phyloP scores from a whole-genome alignment of 2,329 filamentous ascomycete genomes.

The Leptographium lundbergii region DNA sequence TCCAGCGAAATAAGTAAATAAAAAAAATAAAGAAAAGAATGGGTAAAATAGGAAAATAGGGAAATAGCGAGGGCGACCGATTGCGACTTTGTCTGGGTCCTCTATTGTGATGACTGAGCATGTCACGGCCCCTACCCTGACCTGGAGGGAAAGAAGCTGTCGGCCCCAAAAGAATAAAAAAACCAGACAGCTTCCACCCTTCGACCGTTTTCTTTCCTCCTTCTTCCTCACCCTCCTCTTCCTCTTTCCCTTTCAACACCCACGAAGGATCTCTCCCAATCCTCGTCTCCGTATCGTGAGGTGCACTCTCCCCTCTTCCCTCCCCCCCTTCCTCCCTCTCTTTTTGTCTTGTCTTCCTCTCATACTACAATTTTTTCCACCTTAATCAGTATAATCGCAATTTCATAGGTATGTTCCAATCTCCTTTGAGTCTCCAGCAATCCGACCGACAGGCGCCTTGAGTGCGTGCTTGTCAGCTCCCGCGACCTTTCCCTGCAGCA shows the following conservation, averaged over 20 bases:
- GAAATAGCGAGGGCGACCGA: slow-evolving; percentile 1
- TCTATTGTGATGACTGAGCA: slow-evolving; percentile 1
- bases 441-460: background rate
- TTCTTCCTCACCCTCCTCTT: slow-evolving; percentile 18
- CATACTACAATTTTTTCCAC: background rate
- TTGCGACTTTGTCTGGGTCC: slow-evolving; percentile 2
- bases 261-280: slow-evolving; percentile 31
- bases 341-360: slow-evolving; percentile 3
- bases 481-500: too few relatives aligned
- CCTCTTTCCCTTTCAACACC: slow-evolving; percentile 25
- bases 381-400: background rate
- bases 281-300: slow-evolving; percentile 31
- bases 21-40: background rate
- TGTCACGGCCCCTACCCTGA: background rate
- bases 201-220: slow-evolving; percentile 8
- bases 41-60: background rate
- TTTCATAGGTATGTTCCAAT: background rate
- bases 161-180: slow-evolving; percentile 11
- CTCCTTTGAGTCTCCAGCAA: background rate
- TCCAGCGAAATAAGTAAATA: background rate
- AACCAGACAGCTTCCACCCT: slow-evolving; percentile 10
- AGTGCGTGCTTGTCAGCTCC: background rate
- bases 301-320: slow-evolving; percentile 12
- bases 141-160: background rate
- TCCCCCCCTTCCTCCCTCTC: slow-evolving; percentile 1